A percentile compares a stretch with the other conserved stretches of the same genome.
Conservation (phyloP, 108 stramenopile species). For the Fragilariopsis cylindrus region DNA sequence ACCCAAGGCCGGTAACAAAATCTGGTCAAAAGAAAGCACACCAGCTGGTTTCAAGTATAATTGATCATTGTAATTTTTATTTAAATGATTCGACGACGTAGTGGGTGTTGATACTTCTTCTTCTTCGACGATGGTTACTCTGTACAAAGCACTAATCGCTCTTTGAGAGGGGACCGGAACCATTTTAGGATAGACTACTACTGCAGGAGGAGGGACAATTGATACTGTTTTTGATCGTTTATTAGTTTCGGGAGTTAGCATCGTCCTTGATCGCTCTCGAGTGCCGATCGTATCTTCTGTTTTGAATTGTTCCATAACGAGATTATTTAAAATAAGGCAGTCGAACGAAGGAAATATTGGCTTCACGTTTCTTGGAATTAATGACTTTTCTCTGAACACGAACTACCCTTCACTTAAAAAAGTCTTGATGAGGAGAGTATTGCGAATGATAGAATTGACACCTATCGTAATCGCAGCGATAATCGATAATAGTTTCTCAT, state of each 20-base stretch:
- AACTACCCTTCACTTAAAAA: too few species aligned
- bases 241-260: background rate
- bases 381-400: too few species aligned
- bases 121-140: slow-evolving; percentile 19
- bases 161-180: slow-evolving; percentile 31
- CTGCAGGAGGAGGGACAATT: background rate
- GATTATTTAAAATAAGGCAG: too few species aligned
- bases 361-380: too few species aligned
- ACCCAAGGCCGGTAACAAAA: slow-evolving; percentile 51
- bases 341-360: too few species aligned
- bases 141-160: slow-evolving; percentile 21
- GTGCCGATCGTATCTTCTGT: background rate
- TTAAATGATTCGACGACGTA: background rate
- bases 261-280: slow-evolving; percentile 10
- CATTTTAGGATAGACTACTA: slow-evolving; percentile 24
- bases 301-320: background rate
- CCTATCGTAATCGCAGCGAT: too few species aligned
- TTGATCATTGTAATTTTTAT: slow-evolving; percentile 31
- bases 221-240: background rate
- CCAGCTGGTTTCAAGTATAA: slow-evolving; percentile 27
- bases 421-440: too few species aligned
- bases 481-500: too few species aligned
- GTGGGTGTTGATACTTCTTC: background rate
- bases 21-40: slow-evolving; percentile 48
- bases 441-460: too few species aligned